Base-by-base conservation (phyloP, 208 protist genomes). In the Leishmania gerbilli region DNA sequence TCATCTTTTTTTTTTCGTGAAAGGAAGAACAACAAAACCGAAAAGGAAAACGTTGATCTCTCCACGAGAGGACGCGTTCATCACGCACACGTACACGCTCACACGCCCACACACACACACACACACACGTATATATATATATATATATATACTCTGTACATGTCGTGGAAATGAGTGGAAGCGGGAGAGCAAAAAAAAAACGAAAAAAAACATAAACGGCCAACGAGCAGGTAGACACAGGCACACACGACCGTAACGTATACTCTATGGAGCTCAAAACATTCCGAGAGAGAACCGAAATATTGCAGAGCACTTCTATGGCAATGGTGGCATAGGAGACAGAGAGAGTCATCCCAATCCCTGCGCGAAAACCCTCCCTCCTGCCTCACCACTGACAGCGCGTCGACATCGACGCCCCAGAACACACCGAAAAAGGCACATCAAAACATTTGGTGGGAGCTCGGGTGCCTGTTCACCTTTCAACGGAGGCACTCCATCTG, bases 401-500 rank as follows among this genome's bases (percentile, higher is more conserved):
- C 13, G 45, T n/a, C 24, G 4, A 3, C 40, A 34, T 24, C 27
- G 5, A 74, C 45, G n/a, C 45, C n/a, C 15, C 11, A 53, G 9
- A 27, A 53, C 8, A 49, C 67, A 71, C 24, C 40, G 40, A 74
- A 51, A 74, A 34, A 74, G 49, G 17, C 27, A 53, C 5, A 31
- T 9, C 21, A 34, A 19, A 21, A 21, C 51, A 55, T 55, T 55
- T 21, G 9, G 51, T 55, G 17, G 27, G 9, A 51, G 27, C 27
- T 6, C 6, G 19, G 7, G 42, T 31, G 24, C 24, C 3, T 51
- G 45, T 6, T 74, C 69, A 45, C 40, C 40, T 8, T 27, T 74
- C 69, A 77, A 47, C 74, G 74, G 1, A 77, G 74, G 24, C 17
- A 51, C 56, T 77, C 74, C 53, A 77, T 77, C 19, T 67, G 53